Percentiles rank a stretch among this genome's conserved stretches.
These are phyloP conservation scores for Sphagnum magellanicum DNA, from an alignment of 228 moss, liverwort and hornwort species.

Conservation along the genomic window DNA sequence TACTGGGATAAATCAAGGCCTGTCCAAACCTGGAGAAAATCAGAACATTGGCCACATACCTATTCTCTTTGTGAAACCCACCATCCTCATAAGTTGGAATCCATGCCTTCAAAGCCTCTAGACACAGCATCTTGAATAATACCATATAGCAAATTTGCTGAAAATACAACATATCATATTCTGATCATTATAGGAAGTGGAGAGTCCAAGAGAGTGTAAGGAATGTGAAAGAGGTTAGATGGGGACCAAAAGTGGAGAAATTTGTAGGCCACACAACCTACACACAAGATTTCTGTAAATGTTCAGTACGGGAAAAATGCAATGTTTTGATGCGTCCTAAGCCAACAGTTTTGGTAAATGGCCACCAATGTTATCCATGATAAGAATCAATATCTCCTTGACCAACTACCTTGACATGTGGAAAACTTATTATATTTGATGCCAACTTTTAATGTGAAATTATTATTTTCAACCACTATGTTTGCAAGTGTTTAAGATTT, in stretches of 20 bases:
- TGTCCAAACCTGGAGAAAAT: constrained; percentile 32
- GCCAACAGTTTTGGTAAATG: constrained; percentile 22
- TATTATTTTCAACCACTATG: too few species aligned
- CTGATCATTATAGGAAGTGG: constrained; percentile 15
- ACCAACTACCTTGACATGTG: too few species aligned
- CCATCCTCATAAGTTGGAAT: constrained; percentile 16
- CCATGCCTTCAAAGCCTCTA: too few species aligned
- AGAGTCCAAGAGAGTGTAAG: constrained; percentile 15
- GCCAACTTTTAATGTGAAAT: too few species aligned
- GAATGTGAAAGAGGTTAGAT: constrained; percentile 15
- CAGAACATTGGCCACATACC: constrained; percentile 36
- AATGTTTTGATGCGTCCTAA: constrained; percentile 39
- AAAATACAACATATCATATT: constrained; percentile 28
- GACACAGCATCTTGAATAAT: background rate
- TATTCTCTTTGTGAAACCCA: constrained; percentile 24
- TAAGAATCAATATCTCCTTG: background rate
- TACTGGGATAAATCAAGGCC: constrained; percentile 30
- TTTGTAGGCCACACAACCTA: constrained; percentile 25
- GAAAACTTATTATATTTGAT: too few species aligned
- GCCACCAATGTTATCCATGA: constrained; percentile 34
- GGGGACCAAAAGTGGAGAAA: constrained; percentile 31
- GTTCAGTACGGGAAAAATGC: constrained; percentile 21
- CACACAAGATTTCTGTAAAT: constrained; percentile 16
- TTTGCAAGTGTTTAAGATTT: too few species aligned
- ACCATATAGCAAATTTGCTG: constrained; percentile 12